Percentiles rank a stretch among this genome's conserved stretches.
Evolutionary conservation across 2,329 filamentous ascomycete species (phyloP).

Genomic region (Sporothrix humicola): DNA sequence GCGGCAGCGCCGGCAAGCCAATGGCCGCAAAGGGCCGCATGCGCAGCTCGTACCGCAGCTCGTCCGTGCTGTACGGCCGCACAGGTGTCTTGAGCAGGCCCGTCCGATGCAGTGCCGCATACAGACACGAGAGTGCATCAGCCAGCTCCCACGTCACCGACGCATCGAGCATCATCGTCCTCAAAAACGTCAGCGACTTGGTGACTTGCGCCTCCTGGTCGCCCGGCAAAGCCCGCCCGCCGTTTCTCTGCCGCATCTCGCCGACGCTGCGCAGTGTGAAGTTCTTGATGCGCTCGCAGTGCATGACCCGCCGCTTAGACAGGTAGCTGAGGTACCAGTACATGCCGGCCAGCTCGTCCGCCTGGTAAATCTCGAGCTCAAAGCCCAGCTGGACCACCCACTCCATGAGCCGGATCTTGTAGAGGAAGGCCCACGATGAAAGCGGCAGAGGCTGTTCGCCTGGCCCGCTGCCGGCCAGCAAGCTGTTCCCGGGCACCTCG

Average conservation of each 20-base stretch:
- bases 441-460: slow-evolving; percentile 68
- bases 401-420: slow-evolving; percentile 88
- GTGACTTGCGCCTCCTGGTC: slow-evolving; percentile 52
- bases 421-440: slow-evolving; percentile 86
- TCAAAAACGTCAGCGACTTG: slow-evolving; percentile 60
- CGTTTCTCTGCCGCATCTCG: slow-evolving; percentile 42
- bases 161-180: slow-evolving; percentile 67
- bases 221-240: slow-evolving; percentile 41
- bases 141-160: slow-evolving; percentile 65
- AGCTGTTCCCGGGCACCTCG: slow-evolving; percentile 57
- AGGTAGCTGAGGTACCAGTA: slow-evolving; percentile 88
- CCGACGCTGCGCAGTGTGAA: slow-evolving; percentile 58
- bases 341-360: slow-evolving; percentile 84
- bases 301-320: slow-evolving; percentile 68
- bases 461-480: not conserved
- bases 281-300: slow-evolving; percentile 74
- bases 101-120: slow-evolving; percentile 68
- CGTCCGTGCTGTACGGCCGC: slow-evolving; percentile 69
- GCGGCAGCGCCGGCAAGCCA: slow-evolving; percentile 69
- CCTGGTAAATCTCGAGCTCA: slow-evolving; percentile 87
- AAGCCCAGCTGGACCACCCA: slow-evolving; percentile 91
- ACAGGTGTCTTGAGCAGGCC: slow-evolving; percentile 56
- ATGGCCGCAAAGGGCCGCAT: slow-evolving; percentile 83
- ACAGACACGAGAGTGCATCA: slow-evolving; percentile 64
- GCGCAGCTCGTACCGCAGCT: slow-evolving; percentile 77